Evolutionary conservation across 768 basidiomycete species (phyloP), one percentile per base, ranked within the genome.

Genomic region (Serpula lacrymans): DNA sequence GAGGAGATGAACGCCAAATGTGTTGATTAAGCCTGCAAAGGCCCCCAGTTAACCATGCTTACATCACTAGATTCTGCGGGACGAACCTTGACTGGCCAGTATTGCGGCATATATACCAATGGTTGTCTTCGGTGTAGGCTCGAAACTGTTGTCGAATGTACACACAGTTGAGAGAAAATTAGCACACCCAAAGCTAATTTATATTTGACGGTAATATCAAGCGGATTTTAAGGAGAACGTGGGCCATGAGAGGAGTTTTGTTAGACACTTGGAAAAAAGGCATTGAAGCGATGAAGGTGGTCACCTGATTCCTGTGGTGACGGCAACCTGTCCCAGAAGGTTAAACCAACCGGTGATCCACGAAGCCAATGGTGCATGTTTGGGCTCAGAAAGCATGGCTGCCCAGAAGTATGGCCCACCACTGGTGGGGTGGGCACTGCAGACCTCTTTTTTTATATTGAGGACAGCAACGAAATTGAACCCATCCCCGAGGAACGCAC

Each of bases 351-450:
- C 85, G 1, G 81, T 82, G 10, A 82, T 69, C 84, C 84, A 89
- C 0, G 84, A 83, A 2, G 82, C 80, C 22, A 86, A 67, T 1
- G 83, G 65, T 3, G 82, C 82, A 26, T 72, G 59, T 48, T 73
- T 49, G 1, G 74, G 76, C 39, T 66, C 65, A 2, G 82, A 78
- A 1, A 88, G 60, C 76, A 86, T 83, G 1, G 84, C 84, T n/a
- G 84, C 79, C 86, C 85, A 87, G 59, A 80, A 86, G 51, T 87
- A 86, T 0, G 86, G 84, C 0, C 84, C 84, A 5, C 84, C 82
- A 35, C 77, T 80, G 2, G 82, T 83, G 4, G 80, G 82, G 63
- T 80, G 82, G 2, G 82, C 80, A 46, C 80, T 83, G 45, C 64
- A 69, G 23, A 68, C 59, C 57, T 74, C 71, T 51, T 27, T 13